Conservation (phyloP, 805 yeast genomes). For the Teunomyces gatunensis region DNA sequence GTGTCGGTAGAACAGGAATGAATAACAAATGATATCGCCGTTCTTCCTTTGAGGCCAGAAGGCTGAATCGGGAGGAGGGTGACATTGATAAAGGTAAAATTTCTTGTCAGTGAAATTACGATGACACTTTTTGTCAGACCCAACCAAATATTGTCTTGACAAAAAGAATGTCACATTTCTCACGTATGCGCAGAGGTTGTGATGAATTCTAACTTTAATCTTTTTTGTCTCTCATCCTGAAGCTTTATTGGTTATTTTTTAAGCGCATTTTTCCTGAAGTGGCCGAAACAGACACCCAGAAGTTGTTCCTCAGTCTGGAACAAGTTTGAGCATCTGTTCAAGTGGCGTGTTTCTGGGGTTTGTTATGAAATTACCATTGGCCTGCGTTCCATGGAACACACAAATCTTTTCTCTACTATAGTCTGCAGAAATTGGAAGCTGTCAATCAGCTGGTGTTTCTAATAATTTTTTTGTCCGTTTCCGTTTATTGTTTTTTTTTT, state of each 20-base stretch:
- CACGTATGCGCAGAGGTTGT: constrained; percentile 2
- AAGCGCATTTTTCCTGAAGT: constrained; percentile 1
- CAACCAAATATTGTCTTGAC: constrained; percentile 1
- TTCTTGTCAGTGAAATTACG: neutral
- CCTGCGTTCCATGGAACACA: neutral
- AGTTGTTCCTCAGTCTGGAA: neutral
- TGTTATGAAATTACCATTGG: neutral
- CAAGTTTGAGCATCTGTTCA: neutral
- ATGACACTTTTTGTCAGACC: neutral
- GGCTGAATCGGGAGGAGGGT: no score
- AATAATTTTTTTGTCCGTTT: no score
- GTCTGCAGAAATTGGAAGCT: neutral
- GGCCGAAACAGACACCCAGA: neutral
- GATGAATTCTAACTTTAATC: neutral
- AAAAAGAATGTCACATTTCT: constrained; percentile 1
- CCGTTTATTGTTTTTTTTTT: no score
- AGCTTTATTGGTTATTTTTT: neutral
- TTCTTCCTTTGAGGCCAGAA: no score
- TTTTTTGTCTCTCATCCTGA: neutral
- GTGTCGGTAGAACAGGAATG: no score
- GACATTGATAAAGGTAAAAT: neutral
- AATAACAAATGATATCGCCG: no score
- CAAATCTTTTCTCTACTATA: neutral
- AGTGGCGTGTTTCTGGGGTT: neutral
- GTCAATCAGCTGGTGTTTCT: neutral